These are phyloP conservation scores for Penicillium nucicola DNA, from an alignment of 495 filamentous ascomycete species.

Conservation along the genomic window DNA sequence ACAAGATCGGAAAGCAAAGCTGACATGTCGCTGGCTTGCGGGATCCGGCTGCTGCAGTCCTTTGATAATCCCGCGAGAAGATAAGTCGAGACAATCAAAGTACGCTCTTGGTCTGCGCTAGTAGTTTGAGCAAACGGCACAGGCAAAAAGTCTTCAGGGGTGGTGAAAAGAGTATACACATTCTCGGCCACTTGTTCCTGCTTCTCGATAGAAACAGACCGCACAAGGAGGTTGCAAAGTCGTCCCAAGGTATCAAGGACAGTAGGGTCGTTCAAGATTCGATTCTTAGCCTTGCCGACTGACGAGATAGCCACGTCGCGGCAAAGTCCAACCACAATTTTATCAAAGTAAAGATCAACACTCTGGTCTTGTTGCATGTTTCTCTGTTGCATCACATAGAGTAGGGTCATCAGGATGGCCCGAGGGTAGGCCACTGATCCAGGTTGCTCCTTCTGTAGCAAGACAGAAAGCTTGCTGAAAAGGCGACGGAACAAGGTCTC, in stretches of 20 bases:
- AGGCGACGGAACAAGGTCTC: constrained; percentile 66
- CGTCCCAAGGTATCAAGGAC: constrained; percentile 62
- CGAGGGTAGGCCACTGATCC: constrained; percentile 51
- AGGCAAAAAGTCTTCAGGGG: constrained; percentile 30
- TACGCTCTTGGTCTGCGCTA: constrained; percentile 37
- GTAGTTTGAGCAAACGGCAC: constrained; percentile 37
- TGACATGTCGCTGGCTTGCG: constrained; percentile 35
- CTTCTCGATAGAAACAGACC: constrained; percentile 48
- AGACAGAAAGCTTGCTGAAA: constrained; percentile 59
- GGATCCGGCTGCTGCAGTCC: constrained; percentile 27
- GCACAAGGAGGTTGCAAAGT: constrained; percentile 58
- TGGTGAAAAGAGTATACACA: constrained; percentile 54
- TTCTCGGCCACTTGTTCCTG: constrained; percentile 54
- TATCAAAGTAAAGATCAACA: constrained; percentile 57
- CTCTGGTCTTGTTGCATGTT: constrained; percentile 46
- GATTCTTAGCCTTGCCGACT: constrained; percentile 34
- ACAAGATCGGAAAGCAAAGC: constrained; percentile 41
- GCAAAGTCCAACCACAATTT: constrained; percentile 54
- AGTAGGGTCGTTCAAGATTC: constrained; percentile 50
- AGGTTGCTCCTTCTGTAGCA: constrained; percentile 52
- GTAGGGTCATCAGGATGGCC: constrained; percentile 60
- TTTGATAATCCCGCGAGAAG: constrained; percentile 56
- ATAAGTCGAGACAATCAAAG: constrained; percentile 60
- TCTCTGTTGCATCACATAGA: constrained; percentile 61
- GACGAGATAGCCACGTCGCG: constrained; percentile 42